Evolutionary conservation across 345 rosid species (phyloP), one percentile per base, ranked within the genome.

Genomic region (Kernera saxatilis): DNA sequence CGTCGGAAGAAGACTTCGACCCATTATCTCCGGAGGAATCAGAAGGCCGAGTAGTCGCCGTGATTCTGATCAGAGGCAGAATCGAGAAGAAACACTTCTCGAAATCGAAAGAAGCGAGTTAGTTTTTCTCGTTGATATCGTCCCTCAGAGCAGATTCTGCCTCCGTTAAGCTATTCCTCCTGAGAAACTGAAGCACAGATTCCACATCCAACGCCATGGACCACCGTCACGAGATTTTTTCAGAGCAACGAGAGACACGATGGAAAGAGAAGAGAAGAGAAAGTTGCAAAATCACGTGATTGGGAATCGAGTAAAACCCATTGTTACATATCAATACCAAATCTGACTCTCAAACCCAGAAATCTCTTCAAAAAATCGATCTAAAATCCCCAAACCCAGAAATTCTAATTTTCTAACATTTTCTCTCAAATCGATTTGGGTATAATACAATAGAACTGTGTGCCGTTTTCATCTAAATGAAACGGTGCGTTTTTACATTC

Each of bases 51-150:
- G 73, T 7, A 32, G 1, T 62, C 7, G 80, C 76, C 65, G 93
- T 86, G 76, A 89, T 80, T 71, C 80, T 88, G 35, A 94, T 89
- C 64, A 89, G 89, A 15, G 96, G 97, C 37, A 92, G 96, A 40
- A 94, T 80, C 27, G 90, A 89, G 56, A 91, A 91, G 64, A 94
- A 46, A 80, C 89, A 94, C 64, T 83, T 88, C 83, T 94, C 97
- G 43, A 85, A 88, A 69, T 94, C 93, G 55, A 86, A 88, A 53
- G 86, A 86, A 78, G 83, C 87, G 53, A 86, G 78, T 63, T 84
- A 69, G 56, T 45, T 85, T 37, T 80, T 84, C 78, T 89, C 93
- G 41, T 74, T 79, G 23, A 89, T 79, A 54, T 94, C 99, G 62
- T 89, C 84, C 56, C 77, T 77, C 3, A 94, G 80, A 70, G 99